A percentile compares a stretch with the other conserved stretches of the same genome.
Evolutionary conservation across 2,329 filamentous ascomycete genomes (phyloP).

Genomic region (Colletotrichum lentis): DNA sequence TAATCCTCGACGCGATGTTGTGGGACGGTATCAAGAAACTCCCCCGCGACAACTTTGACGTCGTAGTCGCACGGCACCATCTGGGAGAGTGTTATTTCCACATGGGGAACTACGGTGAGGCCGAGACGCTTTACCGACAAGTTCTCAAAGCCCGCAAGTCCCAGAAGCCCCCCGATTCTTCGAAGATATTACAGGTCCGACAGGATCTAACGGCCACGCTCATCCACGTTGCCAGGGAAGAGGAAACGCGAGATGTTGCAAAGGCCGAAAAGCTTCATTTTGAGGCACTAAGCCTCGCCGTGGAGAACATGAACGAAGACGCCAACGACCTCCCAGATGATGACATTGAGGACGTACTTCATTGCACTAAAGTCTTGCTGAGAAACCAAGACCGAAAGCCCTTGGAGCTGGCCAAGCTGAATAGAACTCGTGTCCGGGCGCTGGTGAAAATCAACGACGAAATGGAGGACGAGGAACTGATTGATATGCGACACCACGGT

Average conservation of each 20-base stretch:
- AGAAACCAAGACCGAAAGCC: not conserved
- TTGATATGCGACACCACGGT: not conserved
- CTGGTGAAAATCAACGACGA: not conserved
- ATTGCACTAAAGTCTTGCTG: not conserved
- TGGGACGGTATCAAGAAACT: constrained; percentile 9
- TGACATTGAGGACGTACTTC: constrained; percentile 3
- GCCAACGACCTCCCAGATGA: not conserved
- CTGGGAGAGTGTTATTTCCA: constrained; percentile 1
- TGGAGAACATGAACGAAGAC: not conserved
- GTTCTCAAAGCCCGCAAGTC: not conserved
- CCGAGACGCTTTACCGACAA: constrained; percentile 7
- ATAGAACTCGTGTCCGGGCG: not conserved
- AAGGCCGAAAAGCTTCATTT: not conserved
- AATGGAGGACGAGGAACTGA: not conserved
- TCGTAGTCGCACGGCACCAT: constrained; percentile 11
- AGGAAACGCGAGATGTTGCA: not conserved
- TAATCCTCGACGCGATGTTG: constrained; percentile 7
- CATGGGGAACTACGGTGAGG: not conserved
- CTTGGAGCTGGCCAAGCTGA: not conserved
- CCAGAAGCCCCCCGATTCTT: not conserved
- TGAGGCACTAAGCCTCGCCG: constrained; percentile 7
- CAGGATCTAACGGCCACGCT: not conserved
- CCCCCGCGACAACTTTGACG: not conserved
- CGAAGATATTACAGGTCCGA: not conserved
- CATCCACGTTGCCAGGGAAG: not conserved